Evolutionary conservation across 163 green algal species (phyloP), one percentile per base, ranked within the genome.

Genomic region (Smithsoniella earleae): DNA sequence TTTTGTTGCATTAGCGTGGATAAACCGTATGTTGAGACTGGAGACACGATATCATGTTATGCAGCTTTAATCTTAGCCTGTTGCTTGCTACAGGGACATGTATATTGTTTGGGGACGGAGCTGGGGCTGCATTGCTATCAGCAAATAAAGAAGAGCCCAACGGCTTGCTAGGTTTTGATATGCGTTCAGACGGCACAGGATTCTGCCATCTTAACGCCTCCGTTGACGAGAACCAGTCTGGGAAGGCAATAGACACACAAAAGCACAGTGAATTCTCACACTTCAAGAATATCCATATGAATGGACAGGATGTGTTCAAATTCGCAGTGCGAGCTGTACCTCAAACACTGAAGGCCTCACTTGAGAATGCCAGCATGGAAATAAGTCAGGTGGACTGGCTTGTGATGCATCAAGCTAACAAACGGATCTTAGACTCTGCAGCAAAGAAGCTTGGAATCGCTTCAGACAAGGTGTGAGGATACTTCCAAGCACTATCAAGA

Each of bases 101-200:
- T 84, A 97, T 99, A 66, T 80, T 99, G 25, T 99, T 99, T 83
- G 94, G 94, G 3, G 94, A 99, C 77, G 94, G 89, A 28, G 89
- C 81, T 64, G 94, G 94, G 0, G 94, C 94, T 2, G 85, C 97
- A 38, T 75, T 99, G 22, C 20, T 98, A 45, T 82, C 78, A 3
- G 82, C 84, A n/a, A 75, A 83, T 13, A 73, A 79, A 0, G 84
- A 87, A 36, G 66, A 76, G 1, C 38, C 5, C 2, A 86, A 85
- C 79, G 77, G 54, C 20, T 75, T 98, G 33, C 82, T 97, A 27
- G 90, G 91, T 2, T 84, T 87, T 5, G 85, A 92, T 62, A 96
- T 97, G 88, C 78, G 86, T 80, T 86, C 82, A 73, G 90, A 97
- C 77, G 93, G 93, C 3, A 62, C 63, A 2, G 91, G 73, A 43